These are phyloP conservation scores for Chamaecyparis obtusa DNA, from an alignment of 75 land plant species.

Conservation along the genomic window DNA sequence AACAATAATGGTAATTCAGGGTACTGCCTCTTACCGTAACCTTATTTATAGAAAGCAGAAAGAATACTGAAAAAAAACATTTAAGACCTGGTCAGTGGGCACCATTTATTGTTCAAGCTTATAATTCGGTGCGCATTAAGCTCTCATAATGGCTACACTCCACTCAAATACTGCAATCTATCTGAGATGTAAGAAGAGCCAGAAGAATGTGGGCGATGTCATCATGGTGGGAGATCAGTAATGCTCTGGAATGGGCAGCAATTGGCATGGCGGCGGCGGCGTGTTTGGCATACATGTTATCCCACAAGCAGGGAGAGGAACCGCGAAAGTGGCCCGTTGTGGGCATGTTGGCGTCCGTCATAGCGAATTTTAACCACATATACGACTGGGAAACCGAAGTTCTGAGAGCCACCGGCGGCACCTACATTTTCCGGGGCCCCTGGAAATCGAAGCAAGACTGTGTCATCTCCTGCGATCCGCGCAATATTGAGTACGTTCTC, in stretches of 20 bases:
- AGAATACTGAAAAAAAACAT: too few relatives aligned
- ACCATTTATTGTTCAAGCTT: too few relatives aligned
- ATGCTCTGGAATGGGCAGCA: not conserved
- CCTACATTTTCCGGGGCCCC: constrained; percentile 25
- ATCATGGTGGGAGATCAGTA: not conserved
- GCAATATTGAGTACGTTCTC: constrained; percentile 28
- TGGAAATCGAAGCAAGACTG: constrained; percentile 5
- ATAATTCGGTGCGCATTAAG: too few relatives aligned
- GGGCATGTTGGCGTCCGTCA: constrained; percentile 16
- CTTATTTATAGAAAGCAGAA: too few relatives aligned
- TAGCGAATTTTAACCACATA: not conserved
- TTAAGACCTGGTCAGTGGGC: too few relatives aligned
- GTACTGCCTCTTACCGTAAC: too few relatives aligned
- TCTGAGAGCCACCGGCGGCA: constrained; percentile 4
- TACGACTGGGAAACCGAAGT: constrained; percentile 21
- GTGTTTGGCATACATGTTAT: not conserved
- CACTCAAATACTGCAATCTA: too few relatives aligned
- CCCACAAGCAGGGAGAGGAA: not conserved
- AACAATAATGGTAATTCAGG: too few relatives aligned
- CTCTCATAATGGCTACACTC: too few relatives aligned
- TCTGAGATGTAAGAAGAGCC: too few relatives aligned
- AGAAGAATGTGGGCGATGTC: not conserved
- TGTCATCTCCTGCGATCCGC: constrained; percentile 33
- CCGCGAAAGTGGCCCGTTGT: constrained; percentile 18
- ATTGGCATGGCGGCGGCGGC: not conserved